Evolutionary conservation across 441 rosid genomes (phyloP).

Genomic region (Geranium incanum): DNA sequence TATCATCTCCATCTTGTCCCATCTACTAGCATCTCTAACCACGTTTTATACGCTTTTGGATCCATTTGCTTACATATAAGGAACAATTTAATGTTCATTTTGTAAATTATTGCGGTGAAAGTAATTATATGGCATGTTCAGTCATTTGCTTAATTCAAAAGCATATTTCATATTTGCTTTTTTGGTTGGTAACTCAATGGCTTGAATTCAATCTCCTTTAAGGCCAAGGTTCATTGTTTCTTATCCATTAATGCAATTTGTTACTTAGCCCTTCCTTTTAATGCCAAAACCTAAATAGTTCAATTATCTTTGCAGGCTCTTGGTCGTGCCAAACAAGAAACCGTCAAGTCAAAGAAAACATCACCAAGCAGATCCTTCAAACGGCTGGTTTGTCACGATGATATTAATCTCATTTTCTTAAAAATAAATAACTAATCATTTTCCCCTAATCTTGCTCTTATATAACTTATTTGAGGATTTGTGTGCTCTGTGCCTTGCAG

Average conservation of each 20-base stretch:
- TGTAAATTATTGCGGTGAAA: neutral
- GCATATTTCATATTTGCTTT: neutral
- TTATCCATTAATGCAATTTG: neutral
- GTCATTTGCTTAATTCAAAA: neutral
- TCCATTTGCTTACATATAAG: neutral
- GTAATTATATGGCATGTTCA: neutral
- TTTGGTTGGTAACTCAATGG: neutral
- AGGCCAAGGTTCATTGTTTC: neutral
- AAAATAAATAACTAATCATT: neutral
- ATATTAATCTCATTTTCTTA: constrained; percentile 6
- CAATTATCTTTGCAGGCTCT: constrained; percentile 44
- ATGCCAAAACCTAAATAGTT: neutral
- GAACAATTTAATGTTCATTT: neutral
- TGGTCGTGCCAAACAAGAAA: constrained; percentile 75
- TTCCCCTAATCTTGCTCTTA: neutral
- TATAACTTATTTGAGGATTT: neutral
- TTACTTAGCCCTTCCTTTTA: neutral
- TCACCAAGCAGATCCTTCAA: constrained; percentile 68
- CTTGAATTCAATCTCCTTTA: neutral
- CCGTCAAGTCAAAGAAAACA: constrained; percentile 48
- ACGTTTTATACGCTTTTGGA: neutral
- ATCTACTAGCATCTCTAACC: neutral
- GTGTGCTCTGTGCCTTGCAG: neutral
- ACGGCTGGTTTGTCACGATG: constrained; percentile 53
- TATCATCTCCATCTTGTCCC: neutral